Percentiles rank a stretch among this genome's conserved stretches.
Evolutionary conservation across 177 flowering plant genomes (phyloP).

Genomic region (Tripterygium wilfordii): DNA sequence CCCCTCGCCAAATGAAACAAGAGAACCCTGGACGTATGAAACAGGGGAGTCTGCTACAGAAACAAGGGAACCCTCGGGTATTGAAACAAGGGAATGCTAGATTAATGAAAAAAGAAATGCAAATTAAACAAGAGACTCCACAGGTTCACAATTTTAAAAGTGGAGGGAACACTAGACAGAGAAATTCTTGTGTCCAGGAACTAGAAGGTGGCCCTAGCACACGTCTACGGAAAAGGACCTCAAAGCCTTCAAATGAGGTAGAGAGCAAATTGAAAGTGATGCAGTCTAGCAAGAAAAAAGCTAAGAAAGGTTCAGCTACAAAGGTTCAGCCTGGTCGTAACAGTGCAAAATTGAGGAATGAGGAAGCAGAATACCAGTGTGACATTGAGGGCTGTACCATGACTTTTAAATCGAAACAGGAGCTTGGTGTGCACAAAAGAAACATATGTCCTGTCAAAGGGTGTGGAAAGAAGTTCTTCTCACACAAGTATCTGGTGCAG

Average conservation of each 20-base stretch:
- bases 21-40: background rate
- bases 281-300: conserved; percentile 31
- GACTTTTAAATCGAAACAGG: conserved; percentile 75
- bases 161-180: conserved; percentile 8
- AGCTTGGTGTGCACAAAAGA: conserved; percentile 62
- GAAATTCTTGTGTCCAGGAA: conserved; percentile 21
- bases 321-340: conserved; percentile 14
- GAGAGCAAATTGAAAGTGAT: conserved; percentile 27
- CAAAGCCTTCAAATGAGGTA: conserved; percentile 27
- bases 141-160: conserved; percentile 9
- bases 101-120: conserved; percentile 1
- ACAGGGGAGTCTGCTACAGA: no score
- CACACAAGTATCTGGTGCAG: conserved; percentile 94
- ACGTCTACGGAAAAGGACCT: conserved; percentile 57
- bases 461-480: conserved; percentile 94
- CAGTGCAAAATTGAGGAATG: conserved; percentile 24
- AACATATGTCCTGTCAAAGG: conserved; percentile 88
- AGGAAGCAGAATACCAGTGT: conserved; percentile 61
- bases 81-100: conserved; percentile 23
- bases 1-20: conserved; percentile 1
- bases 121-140: conserved; percentile 15
- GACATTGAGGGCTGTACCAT: conserved; percentile 88
- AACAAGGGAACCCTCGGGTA: no score
- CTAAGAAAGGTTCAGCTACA: conserved; percentile 18
- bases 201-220: conserved; percentile 74